Evolutionary conservation across 345 rosid species (phyloP).

Genomic region (Salix suchowensis): DNA sequence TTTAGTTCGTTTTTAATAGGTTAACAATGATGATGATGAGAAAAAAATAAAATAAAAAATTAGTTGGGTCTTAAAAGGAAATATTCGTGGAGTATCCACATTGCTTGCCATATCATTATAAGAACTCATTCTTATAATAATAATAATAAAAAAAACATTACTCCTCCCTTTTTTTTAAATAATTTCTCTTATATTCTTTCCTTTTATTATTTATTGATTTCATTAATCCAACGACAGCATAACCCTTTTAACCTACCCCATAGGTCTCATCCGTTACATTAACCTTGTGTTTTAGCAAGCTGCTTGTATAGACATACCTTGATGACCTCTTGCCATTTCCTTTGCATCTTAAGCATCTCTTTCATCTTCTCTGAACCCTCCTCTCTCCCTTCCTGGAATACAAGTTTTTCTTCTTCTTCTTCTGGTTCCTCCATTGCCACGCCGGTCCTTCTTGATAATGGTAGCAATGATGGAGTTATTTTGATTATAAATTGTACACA

Average conservation of each 20-base stretch:
- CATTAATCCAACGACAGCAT: slow-evolving; percentile 31
- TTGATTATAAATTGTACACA: background rate
- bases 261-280: slow-evolving; percentile 22
- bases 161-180: background rate
- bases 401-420: background rate
- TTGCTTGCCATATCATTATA: too few species aligned
- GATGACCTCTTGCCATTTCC: slow-evolving; percentile 9
- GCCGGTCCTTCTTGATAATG: slow-evolving; percentile 19
- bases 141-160: too few species aligned
- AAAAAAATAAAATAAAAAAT: too few species aligned
- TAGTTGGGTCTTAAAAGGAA: too few species aligned
- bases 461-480: slow-evolving; percentile 9
- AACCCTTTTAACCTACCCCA: slow-evolving; percentile 30
- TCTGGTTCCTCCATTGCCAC: slow-evolving; percentile 1
- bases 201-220: background rate
- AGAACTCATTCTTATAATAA: too few species aligned
- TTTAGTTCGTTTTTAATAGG: too few species aligned
- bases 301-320: slow-evolving; percentile 10
- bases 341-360: slow-evolving; percentile 18
- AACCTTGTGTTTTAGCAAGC: background rate
- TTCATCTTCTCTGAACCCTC: slow-evolving; percentile 5
- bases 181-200: background rate
- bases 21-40: too few species aligned
- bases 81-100: too few species aligned
- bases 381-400: background rate